Evolutionary conservation across 1,139 yeast genomes (phyloP), one percentile per base, ranked within the genome.

Genomic region (Kodamaea ohmeri): DNA sequence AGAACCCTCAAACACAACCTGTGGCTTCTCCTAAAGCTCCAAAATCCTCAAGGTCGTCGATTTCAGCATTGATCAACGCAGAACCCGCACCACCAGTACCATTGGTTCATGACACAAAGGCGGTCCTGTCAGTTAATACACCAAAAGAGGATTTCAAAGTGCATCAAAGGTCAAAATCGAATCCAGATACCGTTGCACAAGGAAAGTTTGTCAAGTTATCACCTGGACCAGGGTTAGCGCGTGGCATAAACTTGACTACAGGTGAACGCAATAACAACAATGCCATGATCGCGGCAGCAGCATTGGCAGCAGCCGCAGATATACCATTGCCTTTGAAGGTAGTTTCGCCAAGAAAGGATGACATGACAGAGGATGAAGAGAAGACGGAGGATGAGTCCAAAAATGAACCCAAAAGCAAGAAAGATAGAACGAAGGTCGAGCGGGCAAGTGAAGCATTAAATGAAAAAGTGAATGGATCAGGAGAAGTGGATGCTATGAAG

Each of bases 261-360:
- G 67, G 70, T 2, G 63, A 61, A 43, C 43, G 72, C 36, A 64
- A 61, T 40, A 62, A 53, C 25, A 60, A 64, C 42, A 78, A 78
- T 50, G 84, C 83, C 1, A 68, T 71, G 43, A 78, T 80, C 18
- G 87, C 86, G 0, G 86, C 86, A 2, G 86, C 85, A 7, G 86
- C 86, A 0, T 63, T 80, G 36, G 85, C 86, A 1, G 85, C 82
- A 0, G 87, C 86, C 1, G 85, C 85, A 5, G 84, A 78, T 34
- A 71, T 75, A 5, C 86, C 86, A 1, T 52, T 80, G 25, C 84
- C 84, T 0, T 58, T 77, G 40, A 50, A 61, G 30, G 38, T 25
- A 4, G 38, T 41, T 12, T 39, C 39, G n/a, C 37, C 37, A 18
- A 19, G 35, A 12, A 42, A 38, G 33, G 50, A 48, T 20, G 47